Base-by-base conservation (phyloP, 2,329 filamentous ascomycete species). In the Colletotrichum sp. region DNA sequence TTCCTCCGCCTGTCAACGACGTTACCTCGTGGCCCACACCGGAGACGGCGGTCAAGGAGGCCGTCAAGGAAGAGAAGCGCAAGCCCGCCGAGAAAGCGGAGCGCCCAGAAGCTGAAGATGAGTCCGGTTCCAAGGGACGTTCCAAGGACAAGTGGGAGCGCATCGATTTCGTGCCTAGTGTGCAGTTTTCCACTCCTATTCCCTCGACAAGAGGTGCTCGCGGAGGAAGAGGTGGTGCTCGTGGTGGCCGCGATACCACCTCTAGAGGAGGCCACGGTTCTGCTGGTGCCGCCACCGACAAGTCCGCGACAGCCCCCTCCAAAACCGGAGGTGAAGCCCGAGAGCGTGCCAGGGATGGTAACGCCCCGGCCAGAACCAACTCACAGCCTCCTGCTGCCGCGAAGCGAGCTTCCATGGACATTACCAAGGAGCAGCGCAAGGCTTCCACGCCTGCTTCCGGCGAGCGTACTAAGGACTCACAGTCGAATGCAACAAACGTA, bases 11-110 rank as follows among this genome's bases (percentile, higher is more conserved):
- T 3, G 93, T 95, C 62, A 92, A 91, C 74, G 96, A 98, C 83
- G 90, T 95, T 66, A 88, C 92, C 69, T 93, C 93, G 25, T 99
- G 97, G 97, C 97, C 97, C 18, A 98, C 96, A 4, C 96, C 96
- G 1, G 95, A 98, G 79, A 91, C 93, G 68, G 92, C 93, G 66
- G 84, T 85, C 61, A 87, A 89, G 78, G 95, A 97, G 79, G 92
- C 93, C 65, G 84, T 85, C 61, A 87, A 89, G 77, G 95, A 97
- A 79, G 91, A 94, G 77, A 95, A 94, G 85, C 93, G 93, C 81
- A 96, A 95, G 84, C 85, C 88, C 3, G 88, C 91, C 69, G 89
- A 93, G 71, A 86, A 87, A 69, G 85, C 87, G 36, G 87, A 91
- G 27, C 88, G 89, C 15, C 89, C 92, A 61, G 93, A 95, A 77